Percentiles rank a stretch among this genome's conserved stretches.
phyloP scores from a whole-genome alignment of 176 grass and related monocot genomes.

The Eragrostis curvula region DNA sequence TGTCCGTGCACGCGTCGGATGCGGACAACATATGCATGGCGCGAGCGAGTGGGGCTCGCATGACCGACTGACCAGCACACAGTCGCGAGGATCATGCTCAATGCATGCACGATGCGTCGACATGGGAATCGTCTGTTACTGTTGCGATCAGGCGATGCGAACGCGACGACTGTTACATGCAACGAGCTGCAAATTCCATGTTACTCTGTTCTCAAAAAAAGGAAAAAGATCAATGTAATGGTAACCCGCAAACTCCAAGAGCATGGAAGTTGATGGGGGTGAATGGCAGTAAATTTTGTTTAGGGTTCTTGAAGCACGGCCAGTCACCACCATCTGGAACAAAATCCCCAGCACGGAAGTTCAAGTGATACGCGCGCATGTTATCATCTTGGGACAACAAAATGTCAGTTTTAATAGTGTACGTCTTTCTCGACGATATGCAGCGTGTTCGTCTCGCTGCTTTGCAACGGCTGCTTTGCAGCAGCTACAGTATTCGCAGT shows the following conservation, averaged over 20 bases:
- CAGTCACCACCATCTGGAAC: not conserved
- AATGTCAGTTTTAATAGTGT: not conserved
- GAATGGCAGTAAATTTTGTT: not conserved
- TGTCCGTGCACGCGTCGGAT: not conserved
- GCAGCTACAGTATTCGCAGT: too few species aligned
- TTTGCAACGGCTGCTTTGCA: too few species aligned
- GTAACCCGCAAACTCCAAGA: not conserved
- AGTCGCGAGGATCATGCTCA: not conserved
- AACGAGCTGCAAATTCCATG: not conserved
- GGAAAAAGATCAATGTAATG: too few species aligned
- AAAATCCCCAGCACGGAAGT: constrained; percentile 17
- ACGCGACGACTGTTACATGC: not conserved
- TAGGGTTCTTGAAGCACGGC: not conserved
- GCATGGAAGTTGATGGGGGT: not conserved
- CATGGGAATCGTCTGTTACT: not conserved
- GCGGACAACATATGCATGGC: not conserved
- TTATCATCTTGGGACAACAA: not conserved
- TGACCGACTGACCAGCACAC: constrained; percentile 1
- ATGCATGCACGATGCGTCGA: not conserved
- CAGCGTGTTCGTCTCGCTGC: too few species aligned
- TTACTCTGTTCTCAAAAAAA: too few species aligned
- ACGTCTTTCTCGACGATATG: not conserved
- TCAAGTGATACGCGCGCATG: not conserved
- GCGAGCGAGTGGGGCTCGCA: not conserved
- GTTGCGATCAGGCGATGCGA: not conserved